phyloP scores from a whole-genome alignment of 176 grass and related monocot species.

The Zea mays region DNA sequence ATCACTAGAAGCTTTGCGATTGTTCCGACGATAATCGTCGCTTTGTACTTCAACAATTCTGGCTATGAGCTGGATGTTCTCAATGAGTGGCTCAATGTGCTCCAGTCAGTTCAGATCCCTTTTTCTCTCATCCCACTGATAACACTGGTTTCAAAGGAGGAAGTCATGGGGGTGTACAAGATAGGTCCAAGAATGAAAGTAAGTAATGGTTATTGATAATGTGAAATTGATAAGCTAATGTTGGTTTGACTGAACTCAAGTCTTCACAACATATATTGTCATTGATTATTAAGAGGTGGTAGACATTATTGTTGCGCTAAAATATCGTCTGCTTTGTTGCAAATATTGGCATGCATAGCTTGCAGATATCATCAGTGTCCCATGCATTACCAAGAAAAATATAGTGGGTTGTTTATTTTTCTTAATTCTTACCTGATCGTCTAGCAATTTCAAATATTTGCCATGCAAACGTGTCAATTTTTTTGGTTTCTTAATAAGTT shows the following conservation, averaged over 20 bases:
- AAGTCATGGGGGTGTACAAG: conserved; percentile 84
- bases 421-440: not conserved
- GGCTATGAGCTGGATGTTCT: conserved; percentile 74
- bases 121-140: conserved; percentile 84
- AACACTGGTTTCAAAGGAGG: conserved; percentile 78
- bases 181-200: conserved; percentile 64
- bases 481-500: not conserved
- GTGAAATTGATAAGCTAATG: not conserved
- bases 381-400: not conserved
- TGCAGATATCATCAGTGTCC: not conserved
- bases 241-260: not conserved
- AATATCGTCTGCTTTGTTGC: not conserved
- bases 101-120: conserved; percentile 89
- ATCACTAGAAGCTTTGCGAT: conserved; percentile 90
- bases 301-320: not conserved
- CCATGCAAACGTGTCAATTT: not conserved
- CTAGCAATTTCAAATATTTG: not conserved
- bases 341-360: not conserved
- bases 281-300: conserved; percentile 7
- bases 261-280: not conserved
- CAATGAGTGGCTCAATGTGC: conserved; percentile 93
- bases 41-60: conserved; percentile 72
- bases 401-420: not conserved
- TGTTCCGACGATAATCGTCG: conserved; percentile 76
- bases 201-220: conserved; percentile 19